Evolutionary conservation across 1,284 basidiomycete genomes (phyloP).

Genomic region (Moniliella sp.): DNA sequence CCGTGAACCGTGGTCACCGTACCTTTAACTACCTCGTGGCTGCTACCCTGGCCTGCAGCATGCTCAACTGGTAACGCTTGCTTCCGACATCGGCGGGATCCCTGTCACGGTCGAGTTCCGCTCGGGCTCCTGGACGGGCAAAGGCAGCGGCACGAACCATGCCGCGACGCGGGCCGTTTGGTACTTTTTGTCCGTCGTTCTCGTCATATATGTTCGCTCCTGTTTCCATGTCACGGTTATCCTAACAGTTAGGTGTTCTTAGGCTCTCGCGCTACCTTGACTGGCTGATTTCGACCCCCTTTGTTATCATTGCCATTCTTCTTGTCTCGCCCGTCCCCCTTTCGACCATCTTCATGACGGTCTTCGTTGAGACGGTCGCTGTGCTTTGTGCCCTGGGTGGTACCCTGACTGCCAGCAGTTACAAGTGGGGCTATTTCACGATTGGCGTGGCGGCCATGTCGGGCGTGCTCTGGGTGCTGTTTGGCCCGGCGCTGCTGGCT

Average conservation of each 20-base stretch:
- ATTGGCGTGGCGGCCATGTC: too few relatives aligned
- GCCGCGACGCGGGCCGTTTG: too few relatives aligned
- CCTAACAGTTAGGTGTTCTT: too few relatives aligned
- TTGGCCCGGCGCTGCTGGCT: conserved; percentile 29
- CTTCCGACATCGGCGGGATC: conserved; percentile 44
- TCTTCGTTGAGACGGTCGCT: conserved; percentile 40
- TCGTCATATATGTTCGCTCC: too few relatives aligned
- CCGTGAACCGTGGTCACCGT: conserved; percentile 35
- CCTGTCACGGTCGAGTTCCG: conserved; percentile 40
- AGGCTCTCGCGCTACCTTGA: too few relatives aligned
- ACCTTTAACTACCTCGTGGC: conserved; percentile 39
- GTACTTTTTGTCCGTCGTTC: too few relatives aligned
- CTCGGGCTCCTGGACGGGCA: too few relatives aligned
- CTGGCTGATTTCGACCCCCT: conserved; percentile 40
- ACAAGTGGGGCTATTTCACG: conserved; percentile 40
- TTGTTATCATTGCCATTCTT: conserved; percentile 42
- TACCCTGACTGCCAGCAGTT: conserved; percentile 38
- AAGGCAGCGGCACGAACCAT: too few relatives aligned
- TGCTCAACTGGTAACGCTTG: conserved; percentile 39
- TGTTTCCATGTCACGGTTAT: too few relatives aligned
- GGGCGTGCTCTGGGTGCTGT: conserved; percentile 32
- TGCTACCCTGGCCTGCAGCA: conserved; percentile 28
- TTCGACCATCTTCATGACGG: conserved; percentile 40
- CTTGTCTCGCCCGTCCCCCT: conserved; percentile 42
- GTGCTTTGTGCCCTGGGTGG: conserved; percentile 43